Evolutionary conservation across 1,139 yeast species (phyloP).

Genomic region (Kodamaea alishanica): DNA sequence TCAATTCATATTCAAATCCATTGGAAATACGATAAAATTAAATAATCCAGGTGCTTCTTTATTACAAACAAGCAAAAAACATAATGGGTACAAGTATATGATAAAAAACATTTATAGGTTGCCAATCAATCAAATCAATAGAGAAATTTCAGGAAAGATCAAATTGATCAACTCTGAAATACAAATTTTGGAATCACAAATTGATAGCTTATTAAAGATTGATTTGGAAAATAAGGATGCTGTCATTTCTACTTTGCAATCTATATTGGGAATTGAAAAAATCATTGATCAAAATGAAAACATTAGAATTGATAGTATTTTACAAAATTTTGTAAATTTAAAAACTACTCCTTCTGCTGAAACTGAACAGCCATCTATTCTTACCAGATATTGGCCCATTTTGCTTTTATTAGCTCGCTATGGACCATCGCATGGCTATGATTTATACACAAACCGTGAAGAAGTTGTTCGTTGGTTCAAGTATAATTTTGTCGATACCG

Average conservation of each 20-base stretch:
- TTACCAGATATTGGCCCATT: conserved; percentile 68
- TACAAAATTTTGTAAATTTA: conserved; percentile 10
- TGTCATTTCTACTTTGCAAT: conserved; percentile 10
- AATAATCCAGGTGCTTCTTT: conserved; percentile 7
- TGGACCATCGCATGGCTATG: conserved; percentile 48
- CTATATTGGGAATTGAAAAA: conserved; percentile 8
- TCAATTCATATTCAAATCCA: conserved; percentile 1
- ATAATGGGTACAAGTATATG: conserved; percentile 5
- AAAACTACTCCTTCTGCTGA: conserved; percentile 4
- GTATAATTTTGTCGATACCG: conserved; percentile 59
- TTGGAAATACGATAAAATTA: conserved; percentile 1
- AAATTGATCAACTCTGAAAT: conserved; percentile 19
- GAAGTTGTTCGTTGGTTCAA: conserved; percentile 55
- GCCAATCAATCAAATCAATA: conserved; percentile 19
- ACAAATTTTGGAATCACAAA: conserved; percentile 16
- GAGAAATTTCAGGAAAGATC: conserved; percentile 23
- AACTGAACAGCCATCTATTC: conserved; percentile 44
- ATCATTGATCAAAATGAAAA: conserved; percentile 6
- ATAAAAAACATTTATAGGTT: conserved; percentile 15
- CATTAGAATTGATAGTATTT: conserved; percentile 11
- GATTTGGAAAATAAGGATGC: conserved; percentile 12
- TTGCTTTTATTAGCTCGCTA: conserved; percentile 35
- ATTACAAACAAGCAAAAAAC: conserved; percentile 1
- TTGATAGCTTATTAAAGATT: conserved; percentile 22
- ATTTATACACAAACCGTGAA: conserved; percentile 47